These are phyloP conservation scores for Voacanga thouarsii DNA, from an alignment of 257 asterid species.

Conservation along the genomic window DNA sequence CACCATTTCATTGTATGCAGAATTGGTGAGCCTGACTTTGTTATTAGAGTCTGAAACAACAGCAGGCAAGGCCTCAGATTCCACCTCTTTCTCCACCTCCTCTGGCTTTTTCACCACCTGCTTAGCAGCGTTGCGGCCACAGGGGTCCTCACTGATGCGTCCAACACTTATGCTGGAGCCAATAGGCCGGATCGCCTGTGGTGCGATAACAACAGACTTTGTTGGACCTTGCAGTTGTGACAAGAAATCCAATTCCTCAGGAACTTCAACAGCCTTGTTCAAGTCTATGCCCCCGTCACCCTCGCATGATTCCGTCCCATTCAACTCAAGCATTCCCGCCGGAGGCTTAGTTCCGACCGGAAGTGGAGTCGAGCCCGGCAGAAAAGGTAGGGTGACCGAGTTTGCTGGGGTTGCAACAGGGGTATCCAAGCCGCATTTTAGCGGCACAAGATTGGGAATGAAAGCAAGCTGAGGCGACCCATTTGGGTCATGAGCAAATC, in stretches of 20 bases:
- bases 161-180: conserved; percentile 52
- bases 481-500: conserved; percentile 27
- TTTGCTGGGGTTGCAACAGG: conserved; percentile 48
- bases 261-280: conserved; percentile 41
- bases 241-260: conserved; percentile 50
- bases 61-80: conserved; percentile 58
- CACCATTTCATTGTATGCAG: conserved; percentile 81
- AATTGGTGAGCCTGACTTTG: conserved; percentile 64
- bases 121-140: neutral
- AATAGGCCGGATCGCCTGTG: conserved; percentile 68
- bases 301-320: neutral
- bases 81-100: conserved; percentile 69
- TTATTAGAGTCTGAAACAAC: conserved; percentile 64
- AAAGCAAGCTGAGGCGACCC: conserved; percentile 31
- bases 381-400: conserved; percentile 41
- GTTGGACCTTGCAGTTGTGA: conserved; percentile 37
- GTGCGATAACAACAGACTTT: conserved; percentile 44
- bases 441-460: conserved; percentile 35
- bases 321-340: neutral
- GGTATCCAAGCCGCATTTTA: conserved; percentile 47
- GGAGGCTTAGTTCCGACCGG: neutral
- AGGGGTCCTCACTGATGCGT: conserved; percentile 24
- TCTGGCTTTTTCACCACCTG: conserved; percentile 26
- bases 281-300: conserved; percentile 41
- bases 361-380: conserved; percentile 21